These are phyloP conservation scores for Apiotrichum gracile DNA, from an alignment of 1,284 basidiomycete genomes.

Conservation along the genomic window DNA sequence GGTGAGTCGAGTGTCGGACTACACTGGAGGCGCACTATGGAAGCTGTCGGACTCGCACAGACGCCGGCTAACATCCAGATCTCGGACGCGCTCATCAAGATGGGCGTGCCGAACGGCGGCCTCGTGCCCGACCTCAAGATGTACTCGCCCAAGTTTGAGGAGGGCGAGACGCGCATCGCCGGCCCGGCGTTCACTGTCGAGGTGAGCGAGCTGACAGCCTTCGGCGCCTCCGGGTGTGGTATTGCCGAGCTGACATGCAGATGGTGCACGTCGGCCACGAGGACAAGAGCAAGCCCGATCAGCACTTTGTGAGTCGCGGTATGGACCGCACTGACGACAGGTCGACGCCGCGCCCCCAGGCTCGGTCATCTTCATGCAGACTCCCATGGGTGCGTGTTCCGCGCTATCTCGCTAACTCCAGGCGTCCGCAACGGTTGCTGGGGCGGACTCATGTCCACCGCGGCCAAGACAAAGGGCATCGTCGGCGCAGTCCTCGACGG, in stretches of 20 bases:
- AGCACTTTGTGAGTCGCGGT: conserved; percentile 60
- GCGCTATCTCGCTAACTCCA: not conserved
- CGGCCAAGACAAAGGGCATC: conserved; percentile 45
- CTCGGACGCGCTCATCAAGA: conserved; percentile 84
- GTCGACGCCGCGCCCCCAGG: conserved; percentile 66
- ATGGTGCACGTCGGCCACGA: conserved; percentile 66
- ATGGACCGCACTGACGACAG: conserved; percentile 6
- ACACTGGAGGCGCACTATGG: no score
- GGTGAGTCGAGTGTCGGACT: conserved; percentile 20
- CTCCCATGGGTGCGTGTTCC: conserved; percentile 58
- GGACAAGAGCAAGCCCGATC: conserved; percentile 59
- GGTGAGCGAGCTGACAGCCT: no score
- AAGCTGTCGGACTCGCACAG: no score
- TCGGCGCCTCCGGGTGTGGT: no score
- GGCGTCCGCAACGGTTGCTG: conserved; percentile 35
- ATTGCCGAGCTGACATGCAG: conserved; percentile 20
- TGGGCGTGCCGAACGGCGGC: conserved; percentile 69
- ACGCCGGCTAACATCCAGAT: conserved; percentile 53
- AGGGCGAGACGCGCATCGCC: conserved; percentile 49
- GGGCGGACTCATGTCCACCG: conserved; percentile 51
- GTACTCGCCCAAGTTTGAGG: conserved; percentile 53
- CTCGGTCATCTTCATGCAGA: conserved; percentile 69
- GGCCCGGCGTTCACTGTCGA: conserved; percentile 86
- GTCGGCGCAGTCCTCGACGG: conserved; percentile 49
- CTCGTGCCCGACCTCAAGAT: conserved; percentile 72